Conservation (phyloP, 1,284 basidiomycete species). For the Schizophyllum commune region DNA sequence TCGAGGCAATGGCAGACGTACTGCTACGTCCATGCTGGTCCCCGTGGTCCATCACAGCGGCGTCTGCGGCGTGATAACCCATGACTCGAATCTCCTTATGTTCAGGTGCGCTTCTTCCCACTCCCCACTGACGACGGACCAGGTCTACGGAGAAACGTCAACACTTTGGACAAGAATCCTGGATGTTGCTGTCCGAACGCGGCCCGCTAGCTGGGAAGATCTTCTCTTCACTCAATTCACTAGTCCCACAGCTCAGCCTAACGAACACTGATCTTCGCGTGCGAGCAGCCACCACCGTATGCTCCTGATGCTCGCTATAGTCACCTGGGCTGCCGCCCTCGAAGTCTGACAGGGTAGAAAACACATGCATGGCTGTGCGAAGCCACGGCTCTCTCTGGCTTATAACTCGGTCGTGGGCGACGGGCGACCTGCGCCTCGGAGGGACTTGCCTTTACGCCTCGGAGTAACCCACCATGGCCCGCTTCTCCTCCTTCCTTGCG, state of each 20-base stretch:
- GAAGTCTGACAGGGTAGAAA: neutral
- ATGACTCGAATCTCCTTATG: neutral
- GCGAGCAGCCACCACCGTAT: neutral
- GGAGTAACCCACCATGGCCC: neutral
- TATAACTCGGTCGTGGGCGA: neutral
- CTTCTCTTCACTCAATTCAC: neutral
- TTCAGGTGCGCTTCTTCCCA: neutral
- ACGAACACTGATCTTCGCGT: no score
- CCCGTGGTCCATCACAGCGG: neutral
- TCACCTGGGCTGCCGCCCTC: neutral
- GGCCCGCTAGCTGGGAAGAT: neutral
- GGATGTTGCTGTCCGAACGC: neutral
- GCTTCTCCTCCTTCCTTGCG: neutral
- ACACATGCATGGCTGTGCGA: neutral
- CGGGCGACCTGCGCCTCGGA: neutral
- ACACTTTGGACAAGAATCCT: neutral
- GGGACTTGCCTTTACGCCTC: neutral
- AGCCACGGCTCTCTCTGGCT: neutral
- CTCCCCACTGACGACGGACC: neutral
- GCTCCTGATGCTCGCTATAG: neutral
- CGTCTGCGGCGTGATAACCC: neutral
- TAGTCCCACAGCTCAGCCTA: neutral
- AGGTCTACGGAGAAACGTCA: neutral
- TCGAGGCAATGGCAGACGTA: no score
- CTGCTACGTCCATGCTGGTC: no score